Evolutionary conservation across 2,329 filamentous ascomycete species (phyloP).

Genomic region (Metarhizium brunneum): DNA sequence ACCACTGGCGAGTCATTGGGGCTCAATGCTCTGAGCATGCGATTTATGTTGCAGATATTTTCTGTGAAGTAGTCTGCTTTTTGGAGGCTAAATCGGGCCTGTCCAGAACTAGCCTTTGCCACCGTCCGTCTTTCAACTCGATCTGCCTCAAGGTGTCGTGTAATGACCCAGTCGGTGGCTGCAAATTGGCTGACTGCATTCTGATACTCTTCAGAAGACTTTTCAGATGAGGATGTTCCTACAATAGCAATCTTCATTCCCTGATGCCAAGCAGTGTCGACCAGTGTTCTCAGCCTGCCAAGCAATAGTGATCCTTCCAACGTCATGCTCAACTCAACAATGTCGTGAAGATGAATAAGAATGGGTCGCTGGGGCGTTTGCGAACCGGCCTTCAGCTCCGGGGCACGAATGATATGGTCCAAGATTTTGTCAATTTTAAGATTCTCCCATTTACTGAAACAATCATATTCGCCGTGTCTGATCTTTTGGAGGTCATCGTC

Average conservation of each 20-base stretch:
- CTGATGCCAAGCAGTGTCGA: constrained; percentile 61
- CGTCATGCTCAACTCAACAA: constrained; percentile 65
- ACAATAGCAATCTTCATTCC: constrained; percentile 68
- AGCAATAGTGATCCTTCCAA: constrained; percentile 62
- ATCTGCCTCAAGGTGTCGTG: constrained; percentile 24
- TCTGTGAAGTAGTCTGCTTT: constrained; percentile 32
- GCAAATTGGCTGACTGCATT: constrained; percentile 29
- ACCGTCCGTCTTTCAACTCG: constrained; percentile 11
- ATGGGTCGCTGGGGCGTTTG: constrained; percentile 35
- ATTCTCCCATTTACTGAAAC: constrained; percentile 46
- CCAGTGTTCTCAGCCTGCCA: constrained; percentile 56
- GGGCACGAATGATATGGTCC: constrained; percentile 44
- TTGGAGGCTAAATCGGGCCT: constrained; percentile 15
- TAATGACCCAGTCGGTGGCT: constrained; percentile 30
- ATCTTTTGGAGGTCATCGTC: constrained; percentile 37
- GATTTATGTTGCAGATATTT: constrained; percentile 37
- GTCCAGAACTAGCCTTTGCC: background rate
- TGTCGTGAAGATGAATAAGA: constrained; percentile 73
- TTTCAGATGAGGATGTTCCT: constrained; percentile 60
- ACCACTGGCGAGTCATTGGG: constrained; percentile 7
- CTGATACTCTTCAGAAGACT: constrained; percentile 34
- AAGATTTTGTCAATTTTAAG: constrained; percentile 50
- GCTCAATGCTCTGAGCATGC: constrained; percentile 33
- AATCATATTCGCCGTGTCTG: constrained; percentile 27
- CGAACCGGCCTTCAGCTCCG: constrained; percentile 25